These are phyloP conservation scores for Petrea volubilis DNA, from an alignment of 257 asterid species.

Conservation along the genomic window DNA sequence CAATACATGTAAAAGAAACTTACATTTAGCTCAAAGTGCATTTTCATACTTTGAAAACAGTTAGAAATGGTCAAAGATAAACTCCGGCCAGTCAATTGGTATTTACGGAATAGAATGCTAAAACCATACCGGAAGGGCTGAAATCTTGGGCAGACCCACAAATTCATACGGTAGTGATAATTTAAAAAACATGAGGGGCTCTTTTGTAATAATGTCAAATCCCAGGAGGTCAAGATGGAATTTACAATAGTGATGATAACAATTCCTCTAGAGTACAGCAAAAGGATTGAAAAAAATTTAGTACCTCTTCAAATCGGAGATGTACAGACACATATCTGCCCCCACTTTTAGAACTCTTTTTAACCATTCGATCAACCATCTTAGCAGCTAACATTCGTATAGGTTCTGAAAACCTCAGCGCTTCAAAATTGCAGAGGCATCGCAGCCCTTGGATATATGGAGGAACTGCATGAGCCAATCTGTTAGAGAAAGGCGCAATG, in stretches of 20 bases:
- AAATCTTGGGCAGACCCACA: too few species aligned
- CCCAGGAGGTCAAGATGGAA: not conserved
- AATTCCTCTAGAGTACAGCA: not conserved
- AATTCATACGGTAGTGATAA: too few species aligned
- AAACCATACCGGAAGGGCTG: too few species aligned
- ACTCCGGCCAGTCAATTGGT: too few species aligned
- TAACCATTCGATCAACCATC: conserved; percentile 95
- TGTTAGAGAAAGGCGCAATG: conserved; percentile 96
- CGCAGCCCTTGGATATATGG: conserved; percentile 81
- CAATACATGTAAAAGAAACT: too few species aligned
- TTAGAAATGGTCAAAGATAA: too few species aligned
- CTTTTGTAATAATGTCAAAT: too few species aligned
- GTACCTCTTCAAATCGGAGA: conserved; percentile 98
- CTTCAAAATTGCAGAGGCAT: conserved; percentile 96
- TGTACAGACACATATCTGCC: conserved; percentile 88
- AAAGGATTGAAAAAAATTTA: not conserved
- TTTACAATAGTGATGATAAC: not conserved
- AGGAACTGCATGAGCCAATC: conserved; percentile 96
- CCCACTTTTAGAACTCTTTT: conserved; percentile 66
- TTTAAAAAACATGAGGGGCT: too few species aligned
- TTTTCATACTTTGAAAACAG: too few species aligned
- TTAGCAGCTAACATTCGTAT: conserved; percentile 96
- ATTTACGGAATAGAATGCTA: too few species aligned
- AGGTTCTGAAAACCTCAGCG: conserved; percentile 90
- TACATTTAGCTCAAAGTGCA: too few species aligned